Percentiles rank a stretch among this genome's conserved stretches.
Evolutionary conservation across 805 yeast species (phyloP).

Genomic region (Lachancea nothofagi): DNA sequence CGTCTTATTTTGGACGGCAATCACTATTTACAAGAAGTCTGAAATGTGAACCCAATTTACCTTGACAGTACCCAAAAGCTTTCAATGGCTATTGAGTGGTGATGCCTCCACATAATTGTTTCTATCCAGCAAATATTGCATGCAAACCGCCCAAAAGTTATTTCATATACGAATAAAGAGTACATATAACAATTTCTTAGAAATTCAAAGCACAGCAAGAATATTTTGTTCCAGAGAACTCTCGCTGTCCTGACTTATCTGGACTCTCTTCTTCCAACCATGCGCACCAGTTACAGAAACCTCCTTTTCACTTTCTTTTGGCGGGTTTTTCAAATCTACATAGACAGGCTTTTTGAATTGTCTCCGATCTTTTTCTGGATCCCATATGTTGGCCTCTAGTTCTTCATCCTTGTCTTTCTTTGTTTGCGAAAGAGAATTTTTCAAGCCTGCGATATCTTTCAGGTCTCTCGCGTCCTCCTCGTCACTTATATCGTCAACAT

Average conservation of each 20-base stretch:
- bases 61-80: too few relatives aligned
- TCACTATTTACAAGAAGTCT: too few relatives aligned
- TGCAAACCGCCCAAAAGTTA: too few relatives aligned
- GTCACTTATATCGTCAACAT: slow-evolving; percentile 34
- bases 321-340: slow-evolving; percentile 14
- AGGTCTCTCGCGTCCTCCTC: slow-evolving; percentile 34
- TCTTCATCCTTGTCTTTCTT: slow-evolving; percentile 17
- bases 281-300: neutral
- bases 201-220: slow-evolving; percentile 22
- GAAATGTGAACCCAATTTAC: too few relatives aligned
- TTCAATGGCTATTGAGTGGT: too few relatives aligned
- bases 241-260: slow-evolving; percentile 18
- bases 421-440: slow-evolving; percentile 18
- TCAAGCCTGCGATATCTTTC: slow-evolving; percentile 24
- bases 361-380: slow-evolving; percentile 46
- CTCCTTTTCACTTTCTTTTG: neutral
- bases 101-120: too few relatives aligned
- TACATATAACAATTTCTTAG: too few relatives aligned
- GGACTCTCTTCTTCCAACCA: slow-evolving; percentile 22
- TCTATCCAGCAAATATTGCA: too few relatives aligned
- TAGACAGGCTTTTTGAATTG: slow-evolving; percentile 55
- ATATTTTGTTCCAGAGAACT: slow-evolving; percentile 27
- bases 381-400: slow-evolving; percentile 47
- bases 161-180: too few relatives aligned
- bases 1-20: too few relatives aligned